Conservation (phyloP, 345 rosid species). For the Melaleuca quinquenervia region DNA sequence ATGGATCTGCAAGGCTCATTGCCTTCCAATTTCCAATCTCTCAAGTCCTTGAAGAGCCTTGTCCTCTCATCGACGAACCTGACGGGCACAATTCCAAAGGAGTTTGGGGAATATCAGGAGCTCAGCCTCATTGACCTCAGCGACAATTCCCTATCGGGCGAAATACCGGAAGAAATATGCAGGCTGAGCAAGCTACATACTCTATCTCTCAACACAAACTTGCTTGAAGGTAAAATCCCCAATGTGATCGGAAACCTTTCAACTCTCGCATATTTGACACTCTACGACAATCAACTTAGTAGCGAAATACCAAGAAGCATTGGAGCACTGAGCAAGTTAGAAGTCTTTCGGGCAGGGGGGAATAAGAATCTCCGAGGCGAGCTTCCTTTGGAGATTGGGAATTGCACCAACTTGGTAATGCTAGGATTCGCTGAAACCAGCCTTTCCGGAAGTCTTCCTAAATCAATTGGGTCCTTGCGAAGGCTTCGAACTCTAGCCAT, state of each 20-base stretch:
- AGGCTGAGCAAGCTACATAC: conserved; percentile 3
- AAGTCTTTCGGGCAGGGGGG: conserved; percentile 34
- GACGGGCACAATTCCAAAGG: conserved; percentile 5
- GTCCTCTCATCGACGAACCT: conserved; percentile 6
- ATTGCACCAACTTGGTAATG: conserved; percentile 29
- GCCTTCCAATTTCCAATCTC: conserved; percentile 3
- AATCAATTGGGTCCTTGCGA: conserved; percentile 27
- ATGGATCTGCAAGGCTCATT: conserved; percentile 5
- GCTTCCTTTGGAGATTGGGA: conserved; percentile 33
- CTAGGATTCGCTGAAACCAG: conserved; percentile 38
- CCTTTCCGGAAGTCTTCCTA: conserved; percentile 32
- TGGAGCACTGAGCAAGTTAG: conserved; percentile 9
- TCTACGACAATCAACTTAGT: conserved; percentile 7
- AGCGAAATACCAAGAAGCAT: conserved; percentile 9
- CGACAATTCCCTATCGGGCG: conserved; percentile 6
- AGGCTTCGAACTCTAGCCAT: conserved; percentile 26
- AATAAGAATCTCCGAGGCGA: conserved; percentile 31
- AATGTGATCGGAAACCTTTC: conserved; percentile 6
- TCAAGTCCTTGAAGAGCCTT: conserved; percentile 9
- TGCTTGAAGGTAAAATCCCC: conserved; percentile 7
- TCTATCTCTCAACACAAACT: conserved; percentile 7
- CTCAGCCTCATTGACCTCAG: conserved; percentile 3
- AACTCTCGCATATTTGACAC: conserved; percentile 6
- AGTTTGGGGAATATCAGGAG: conserved; percentile 5
- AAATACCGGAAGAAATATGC: conserved; percentile 4